These are phyloP conservation scores for Gillenia trifoliata DNA, from an alignment of 306 rosid species.

Conservation along the genomic window DNA sequence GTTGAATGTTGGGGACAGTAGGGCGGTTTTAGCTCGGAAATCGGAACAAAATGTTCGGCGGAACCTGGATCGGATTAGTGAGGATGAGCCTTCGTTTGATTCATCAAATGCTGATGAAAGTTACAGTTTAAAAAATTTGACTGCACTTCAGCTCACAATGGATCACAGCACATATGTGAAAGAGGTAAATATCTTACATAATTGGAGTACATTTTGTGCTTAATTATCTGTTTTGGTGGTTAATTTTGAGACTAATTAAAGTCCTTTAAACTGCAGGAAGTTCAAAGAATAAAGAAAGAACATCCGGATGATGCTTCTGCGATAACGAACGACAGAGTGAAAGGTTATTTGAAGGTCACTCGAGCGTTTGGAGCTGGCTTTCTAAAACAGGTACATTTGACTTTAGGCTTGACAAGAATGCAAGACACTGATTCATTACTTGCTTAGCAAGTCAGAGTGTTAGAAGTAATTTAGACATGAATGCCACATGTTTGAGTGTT, in stretches of 20 bases:
- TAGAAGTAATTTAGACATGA: background rate
- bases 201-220: background rate
- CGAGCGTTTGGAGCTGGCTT: slow-evolving; percentile 89
- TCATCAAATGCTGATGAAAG: slow-evolving; percentile 22
- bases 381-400: slow-evolving; percentile 63
- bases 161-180: slow-evolving; percentile 59
- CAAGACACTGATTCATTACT: background rate
- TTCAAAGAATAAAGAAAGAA: slow-evolving; percentile 55
- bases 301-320: slow-evolving; percentile 71
- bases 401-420: background rate
- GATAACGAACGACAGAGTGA: slow-evolving; percentile 53
- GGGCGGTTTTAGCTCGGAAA: slow-evolving; percentile 52
- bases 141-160: slow-evolving; percentile 58
- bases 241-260: background rate
- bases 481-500: background rate
- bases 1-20: slow-evolving; percentile 91
- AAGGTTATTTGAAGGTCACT: slow-evolving; percentile 79
- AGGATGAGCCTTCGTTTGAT: slow-evolving; percentile 17
- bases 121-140: slow-evolving; percentile 12
- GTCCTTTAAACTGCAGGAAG: slow-evolving; percentile 45
- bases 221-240: background rate
- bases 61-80: slow-evolving; percentile 27
- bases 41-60: slow-evolving; percentile 18
- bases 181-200: slow-evolving; percentile 40
- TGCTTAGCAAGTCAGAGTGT: background rate